A percentile compares a stretch with the other conserved stretches of the same genome.
phyloP scores from a whole-genome alignment of 2,329 filamentous ascomycete genomes.

The Exophiala alcalophila region DNA sequence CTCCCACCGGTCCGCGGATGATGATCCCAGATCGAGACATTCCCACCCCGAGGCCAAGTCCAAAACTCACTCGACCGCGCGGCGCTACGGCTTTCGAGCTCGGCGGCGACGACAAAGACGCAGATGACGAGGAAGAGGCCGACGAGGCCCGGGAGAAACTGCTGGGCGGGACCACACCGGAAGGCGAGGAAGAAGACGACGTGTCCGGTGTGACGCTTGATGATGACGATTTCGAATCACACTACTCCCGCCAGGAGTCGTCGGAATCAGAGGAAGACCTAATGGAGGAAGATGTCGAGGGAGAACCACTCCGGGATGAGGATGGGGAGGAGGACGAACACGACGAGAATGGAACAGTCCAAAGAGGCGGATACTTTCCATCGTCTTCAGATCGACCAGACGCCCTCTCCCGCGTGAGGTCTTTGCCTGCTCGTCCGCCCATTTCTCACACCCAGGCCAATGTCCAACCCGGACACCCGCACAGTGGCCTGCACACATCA shows the following conservation, averaged over 20 bases:
- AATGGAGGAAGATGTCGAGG: conserved; percentile 21
- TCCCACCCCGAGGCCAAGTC: conserved; percentile 16
- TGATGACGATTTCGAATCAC: conserved; percentile 46
- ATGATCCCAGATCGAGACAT: conserved; percentile 17
- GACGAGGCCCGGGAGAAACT: too few relatives aligned
- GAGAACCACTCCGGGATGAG: background rate
- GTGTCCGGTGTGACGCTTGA: conserved; percentile 32
- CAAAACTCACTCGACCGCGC: conserved; percentile 6
- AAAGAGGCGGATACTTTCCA: conserved; percentile 5
- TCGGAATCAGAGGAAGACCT: conserved; percentile 34
- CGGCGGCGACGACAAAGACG: conserved; percentile 13
- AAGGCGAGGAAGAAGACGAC: conserved; percentile 7
- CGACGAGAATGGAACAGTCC: conserved; percentile 21
- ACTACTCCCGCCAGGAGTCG: conserved; percentile 43
- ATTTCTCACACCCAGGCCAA: conserved; percentile 2
- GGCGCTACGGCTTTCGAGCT: conserved; percentile 20
- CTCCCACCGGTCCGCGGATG: conserved; percentile 23
- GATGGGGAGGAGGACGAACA: conserved; percentile 16
- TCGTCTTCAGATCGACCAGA: conserved; percentile 14
- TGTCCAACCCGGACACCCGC: background rate
- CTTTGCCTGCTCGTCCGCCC: conserved; percentile 20
- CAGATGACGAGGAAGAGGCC: conserved; percentile 8
- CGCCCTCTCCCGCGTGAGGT: conserved; percentile 17
- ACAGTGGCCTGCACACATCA: conserved; percentile 19
- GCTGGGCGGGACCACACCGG: too few relatives aligned